Percentiles rank a stretch among this genome's conserved stretches.
These are phyloP conservation scores for Hyphopichia fennica DNA, from an alignment of 1,139 yeast species.

Conservation along the genomic window DNA sequence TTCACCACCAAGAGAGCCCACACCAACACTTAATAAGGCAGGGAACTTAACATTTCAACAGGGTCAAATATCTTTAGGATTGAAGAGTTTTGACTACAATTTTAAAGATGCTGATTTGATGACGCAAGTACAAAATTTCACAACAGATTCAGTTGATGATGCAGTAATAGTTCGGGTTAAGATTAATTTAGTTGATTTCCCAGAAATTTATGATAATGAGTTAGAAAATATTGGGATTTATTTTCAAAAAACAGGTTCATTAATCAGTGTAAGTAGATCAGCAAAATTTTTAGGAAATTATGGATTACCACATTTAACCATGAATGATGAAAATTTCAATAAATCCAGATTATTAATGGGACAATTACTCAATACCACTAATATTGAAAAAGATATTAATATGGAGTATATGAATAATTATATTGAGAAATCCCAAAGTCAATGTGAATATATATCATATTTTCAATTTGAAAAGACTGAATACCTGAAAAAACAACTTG, in stretches of 20 bases:
- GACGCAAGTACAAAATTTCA: slow-evolving; percentile 11
- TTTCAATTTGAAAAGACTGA: slow-evolving; percentile 67
- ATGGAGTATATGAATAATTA: slow-evolving; percentile 40
- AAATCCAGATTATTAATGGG: slow-evolving; percentile 37
- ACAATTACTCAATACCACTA: slow-evolving; percentile 42
- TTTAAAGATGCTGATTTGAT: slow-evolving; percentile 19
- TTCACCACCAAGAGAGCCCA: slow-evolving; percentile 2
- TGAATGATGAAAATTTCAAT: slow-evolving; percentile 44
- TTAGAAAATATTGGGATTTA: slow-evolving; percentile 66
- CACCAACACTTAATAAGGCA: slow-evolving; percentile 12
- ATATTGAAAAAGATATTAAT: slow-evolving; percentile 30
- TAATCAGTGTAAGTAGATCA: slow-evolving; percentile 62
- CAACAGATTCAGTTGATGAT: slow-evolving; percentile 23
- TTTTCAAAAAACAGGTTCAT: slow-evolving; percentile 67
- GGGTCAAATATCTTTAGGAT: slow-evolving; percentile 27
- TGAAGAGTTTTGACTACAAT: slow-evolving; percentile 26
- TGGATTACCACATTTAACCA: slow-evolving; percentile 57
- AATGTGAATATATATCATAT: slow-evolving; percentile 72
- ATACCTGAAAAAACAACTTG: slow-evolving; percentile 51
- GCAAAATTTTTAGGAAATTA: slow-evolving; percentile 71
- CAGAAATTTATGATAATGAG: slow-evolving; percentile 44
- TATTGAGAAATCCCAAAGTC: slow-evolving; percentile 36
- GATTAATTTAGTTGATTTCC: slow-evolving; percentile 34
- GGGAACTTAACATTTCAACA: slow-evolving; percentile 29
- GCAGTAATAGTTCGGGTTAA: slow-evolving; percentile 29